These are phyloP conservation scores for Neonectria neomacrospora DNA, from an alignment of 2,329 filamentous ascomycete species.

Conservation along the genomic window DNA sequence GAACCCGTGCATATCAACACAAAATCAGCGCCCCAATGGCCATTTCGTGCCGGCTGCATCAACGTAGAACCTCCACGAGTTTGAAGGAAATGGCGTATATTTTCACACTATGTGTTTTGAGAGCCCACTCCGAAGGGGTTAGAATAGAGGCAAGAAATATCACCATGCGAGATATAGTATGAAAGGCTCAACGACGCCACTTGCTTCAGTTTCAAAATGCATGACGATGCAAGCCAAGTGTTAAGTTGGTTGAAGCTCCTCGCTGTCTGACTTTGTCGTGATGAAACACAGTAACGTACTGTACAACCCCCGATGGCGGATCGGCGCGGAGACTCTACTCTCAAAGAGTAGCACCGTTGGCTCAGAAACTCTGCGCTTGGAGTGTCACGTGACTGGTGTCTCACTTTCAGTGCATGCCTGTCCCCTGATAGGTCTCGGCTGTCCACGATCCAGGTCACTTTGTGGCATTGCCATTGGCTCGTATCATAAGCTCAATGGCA, in stretches of 20 bases:
- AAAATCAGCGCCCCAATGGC: slow-evolving; percentile 18
- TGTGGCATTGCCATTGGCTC: slow-evolving; percentile 9
- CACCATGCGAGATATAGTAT: slow-evolving; percentile 8
- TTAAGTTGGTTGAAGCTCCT: slow-evolving; percentile 8
- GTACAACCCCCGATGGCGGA: slow-evolving; percentile 1
- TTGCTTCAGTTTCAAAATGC: neutral
- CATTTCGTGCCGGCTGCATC: slow-evolving; percentile 19
- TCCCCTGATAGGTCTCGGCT: neutral
- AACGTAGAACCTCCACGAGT: slow-evolving; percentile 13
- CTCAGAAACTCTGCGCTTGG: slow-evolving; percentile 14
- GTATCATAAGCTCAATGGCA: neutral
- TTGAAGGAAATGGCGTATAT: slow-evolving; percentile 10
- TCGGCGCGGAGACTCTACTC: slow-evolving; percentile 12
- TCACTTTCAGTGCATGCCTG: slow-evolving; percentile 10
- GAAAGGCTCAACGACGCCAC: neutral
- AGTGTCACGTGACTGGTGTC: slow-evolving; percentile 14
- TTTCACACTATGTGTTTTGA: slow-evolving; percentile 14
- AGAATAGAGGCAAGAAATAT: slow-evolving; percentile 11
- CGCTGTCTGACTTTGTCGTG: slow-evolving; percentile 9
- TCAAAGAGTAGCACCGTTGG: slow-evolving; percentile 20
- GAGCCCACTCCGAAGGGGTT: neutral
- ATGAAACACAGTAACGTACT: neutral
- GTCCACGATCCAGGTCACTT: slow-evolving; percentile 7
- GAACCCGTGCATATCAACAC: slow-evolving; percentile 23
- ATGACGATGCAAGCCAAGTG: slow-evolving; percentile 12